Percentiles rank a stretch among this genome's conserved stretches.
These are phyloP conservation scores for Neocucurbitaria cava DNA, from an alignment of 2,329 filamentous ascomycete species.

Conservation along the genomic window DNA sequence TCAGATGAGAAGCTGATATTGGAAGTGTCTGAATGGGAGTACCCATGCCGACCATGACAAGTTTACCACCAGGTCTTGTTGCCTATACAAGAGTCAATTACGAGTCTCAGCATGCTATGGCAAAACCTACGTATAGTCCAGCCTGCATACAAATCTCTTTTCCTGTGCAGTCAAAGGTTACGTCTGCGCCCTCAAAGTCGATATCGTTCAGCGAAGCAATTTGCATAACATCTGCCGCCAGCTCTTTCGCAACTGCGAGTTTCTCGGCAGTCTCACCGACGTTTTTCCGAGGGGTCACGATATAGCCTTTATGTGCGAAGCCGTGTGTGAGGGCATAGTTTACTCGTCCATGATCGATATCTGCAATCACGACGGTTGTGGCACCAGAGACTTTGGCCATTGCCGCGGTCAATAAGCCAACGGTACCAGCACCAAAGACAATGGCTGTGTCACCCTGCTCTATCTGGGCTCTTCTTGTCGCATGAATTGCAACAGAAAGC, in stretches of 20 bases:
- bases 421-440: slow-evolving; percentile 83
- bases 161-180: slow-evolving; percentile 52
- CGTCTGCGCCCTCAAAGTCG: slow-evolving; percentile 50
- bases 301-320: slow-evolving; percentile 49
- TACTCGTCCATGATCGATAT: slow-evolving; percentile 50
- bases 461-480: slow-evolving; percentile 75
- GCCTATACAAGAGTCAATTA: slow-evolving; percentile 36
- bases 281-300: slow-evolving; percentile 35
- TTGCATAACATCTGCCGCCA: slow-evolving; percentile 46
- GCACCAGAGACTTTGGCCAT: slow-evolving; percentile 52
- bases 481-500: slow-evolving; percentile 84
- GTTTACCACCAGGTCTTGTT: slow-evolving; percentile 57
- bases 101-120: not conserved
- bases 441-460: slow-evolving; percentile 78
- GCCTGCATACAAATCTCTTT: slow-evolving; percentile 53
- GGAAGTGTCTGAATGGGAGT: slow-evolving; percentile 62
- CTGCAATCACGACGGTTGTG: slow-evolving; percentile 51
- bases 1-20: slow-evolving; percentile 61
- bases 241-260: slow-evolving; percentile 43
- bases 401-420: slow-evolving; percentile 49
- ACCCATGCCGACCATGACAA: slow-evolving; percentile 65
- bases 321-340: slow-evolving; percentile 49
- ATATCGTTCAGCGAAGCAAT: slow-evolving; percentile 45
- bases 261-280: slow-evolving; percentile 40
- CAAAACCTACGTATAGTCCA: slow-evolving; percentile 48